These are phyloP conservation scores for Phyllosticta citribraziliensis DNA, from an alignment of 2,329 filamentous ascomycete genomes.

Conservation along the genomic window DNA sequence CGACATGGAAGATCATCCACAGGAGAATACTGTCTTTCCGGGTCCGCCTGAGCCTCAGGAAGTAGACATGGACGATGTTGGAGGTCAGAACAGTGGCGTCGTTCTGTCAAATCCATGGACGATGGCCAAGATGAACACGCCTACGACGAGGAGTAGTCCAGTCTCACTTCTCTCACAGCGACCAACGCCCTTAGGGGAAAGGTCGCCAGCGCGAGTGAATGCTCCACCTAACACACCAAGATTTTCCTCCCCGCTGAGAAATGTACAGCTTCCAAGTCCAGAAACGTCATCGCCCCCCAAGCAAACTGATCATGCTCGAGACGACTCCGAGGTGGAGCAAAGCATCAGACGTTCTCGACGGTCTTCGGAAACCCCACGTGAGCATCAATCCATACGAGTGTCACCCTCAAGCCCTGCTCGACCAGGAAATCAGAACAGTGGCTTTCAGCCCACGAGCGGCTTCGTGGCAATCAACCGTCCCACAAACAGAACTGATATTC, in stretches of 20 bases:
- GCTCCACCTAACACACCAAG: conserved; percentile 10
- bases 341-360: neutral
- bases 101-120: conserved; percentile 39
- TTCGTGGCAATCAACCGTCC: neutral
- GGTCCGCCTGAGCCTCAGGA: conserved; percentile 17
- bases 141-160: neutral
- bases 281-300: neutral
- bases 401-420: neutral
- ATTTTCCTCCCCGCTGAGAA: neutral
- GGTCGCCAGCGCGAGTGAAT: neutral
- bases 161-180: neutral
- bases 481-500: neutral
- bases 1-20: conserved; percentile 25
- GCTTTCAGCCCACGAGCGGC: neutral
- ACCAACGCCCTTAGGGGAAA: conserved; percentile 16
- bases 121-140: conserved; percentile 37
- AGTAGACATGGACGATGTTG: conserved; percentile 18
- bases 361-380: neutral
- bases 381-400: neutral
- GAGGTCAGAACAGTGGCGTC: conserved; percentile 16
- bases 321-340: neutral
- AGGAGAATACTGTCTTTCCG: conserved; percentile 14
- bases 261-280: neutral
- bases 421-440: neutral
- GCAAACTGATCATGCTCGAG: neutral